Evolutionary conservation across 2,329 filamentous ascomycete genomes (phyloP).

Genomic region (Penicillium expansum): DNA sequence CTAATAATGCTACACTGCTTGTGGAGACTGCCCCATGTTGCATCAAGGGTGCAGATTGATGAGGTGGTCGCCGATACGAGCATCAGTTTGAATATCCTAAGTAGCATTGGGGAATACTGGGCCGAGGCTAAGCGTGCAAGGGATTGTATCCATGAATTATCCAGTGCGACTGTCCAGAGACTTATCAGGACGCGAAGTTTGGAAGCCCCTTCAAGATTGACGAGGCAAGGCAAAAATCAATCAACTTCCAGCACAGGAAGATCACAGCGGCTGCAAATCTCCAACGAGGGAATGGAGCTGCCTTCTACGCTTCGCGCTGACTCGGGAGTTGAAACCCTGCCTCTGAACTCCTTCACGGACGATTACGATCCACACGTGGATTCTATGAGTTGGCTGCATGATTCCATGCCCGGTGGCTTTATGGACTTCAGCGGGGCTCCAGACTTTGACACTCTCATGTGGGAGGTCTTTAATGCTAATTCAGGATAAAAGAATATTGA

Average conservation of each 20-base stretch:
- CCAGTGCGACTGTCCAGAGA: constrained; percentile 26
- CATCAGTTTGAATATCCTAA: constrained; percentile 48
- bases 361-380: constrained; percentile 11
- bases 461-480: constrained; percentile 25
- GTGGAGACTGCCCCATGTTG: constrained; percentile 46
- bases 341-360: constrained; percentile 21
- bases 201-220: constrained; percentile 16
- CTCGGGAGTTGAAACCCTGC: constrained; percentile 5
- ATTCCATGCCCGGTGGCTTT: constrained; percentile 24
- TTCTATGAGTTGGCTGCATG: constrained; percentile 21
- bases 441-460: constrained; percentile 33
- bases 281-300: not conserved
- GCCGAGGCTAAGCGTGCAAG: constrained; percentile 42
- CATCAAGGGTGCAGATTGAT: constrained; percentile 38
- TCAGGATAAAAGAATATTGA: not conserved
- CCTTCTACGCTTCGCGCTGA: not conserved
- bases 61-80: constrained; percentile 45
- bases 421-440: constrained; percentile 26
- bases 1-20: constrained; percentile 54
- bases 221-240: not conserved
- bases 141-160: constrained; percentile 33
- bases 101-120: constrained; percentile 55
- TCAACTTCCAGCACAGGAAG: not conserved
- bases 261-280: not conserved
- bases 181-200: constrained; percentile 18